Conservation (phyloP, 1,139 yeast species). For the Yamadazyma diospyri region DNA sequence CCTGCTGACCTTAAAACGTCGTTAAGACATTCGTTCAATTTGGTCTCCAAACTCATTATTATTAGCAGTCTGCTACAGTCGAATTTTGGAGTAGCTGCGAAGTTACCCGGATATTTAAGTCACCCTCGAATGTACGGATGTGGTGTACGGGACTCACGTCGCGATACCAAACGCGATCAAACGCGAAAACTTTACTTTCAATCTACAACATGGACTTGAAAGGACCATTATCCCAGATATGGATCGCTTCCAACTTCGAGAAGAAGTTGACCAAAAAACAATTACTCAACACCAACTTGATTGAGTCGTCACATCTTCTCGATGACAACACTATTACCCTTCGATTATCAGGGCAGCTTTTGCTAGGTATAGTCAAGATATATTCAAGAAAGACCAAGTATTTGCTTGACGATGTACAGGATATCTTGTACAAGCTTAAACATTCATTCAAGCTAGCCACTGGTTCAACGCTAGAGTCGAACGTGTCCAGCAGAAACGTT, state of each 20-base stretch:
- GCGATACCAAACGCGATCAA: too few relatives aligned
- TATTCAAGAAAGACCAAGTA: slow-evolving; percentile 85
- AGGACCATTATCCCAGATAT: slow-evolving; percentile 86
- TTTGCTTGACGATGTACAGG: slow-evolving; percentile 79
- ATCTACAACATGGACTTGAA: slow-evolving; percentile 15
- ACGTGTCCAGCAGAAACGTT: slow-evolving; percentile 18
- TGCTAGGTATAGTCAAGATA: slow-evolving; percentile 85
- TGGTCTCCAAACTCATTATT: slow-evolving; percentile 38
- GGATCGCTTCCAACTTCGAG: slow-evolving; percentile 92
- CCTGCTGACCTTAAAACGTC: slow-evolving; percentile 44
- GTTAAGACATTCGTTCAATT: slow-evolving; percentile 38
- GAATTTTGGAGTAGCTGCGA: too few relatives aligned
- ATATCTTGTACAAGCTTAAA: slow-evolving; percentile 69
- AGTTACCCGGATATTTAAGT: too few relatives aligned
- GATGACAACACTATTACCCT: slow-evolving; percentile 50
- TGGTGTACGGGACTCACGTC: too few relatives aligned
- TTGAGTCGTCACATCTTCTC: slow-evolving; percentile 43
- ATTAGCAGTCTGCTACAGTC: too few relatives aligned
- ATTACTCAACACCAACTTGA: slow-evolving; percentile 67
- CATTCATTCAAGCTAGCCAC: slow-evolving; percentile 58
- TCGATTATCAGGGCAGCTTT: slow-evolving; percentile 81
- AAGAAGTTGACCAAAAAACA: slow-evolving; percentile 76
- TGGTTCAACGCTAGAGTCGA: slow-evolving; percentile 33
- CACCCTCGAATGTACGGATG: too few relatives aligned
- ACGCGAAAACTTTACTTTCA: neutral